Base-by-base conservation (phyloP, 306 rosid species). In the Prosopis cineraria region DNA sequence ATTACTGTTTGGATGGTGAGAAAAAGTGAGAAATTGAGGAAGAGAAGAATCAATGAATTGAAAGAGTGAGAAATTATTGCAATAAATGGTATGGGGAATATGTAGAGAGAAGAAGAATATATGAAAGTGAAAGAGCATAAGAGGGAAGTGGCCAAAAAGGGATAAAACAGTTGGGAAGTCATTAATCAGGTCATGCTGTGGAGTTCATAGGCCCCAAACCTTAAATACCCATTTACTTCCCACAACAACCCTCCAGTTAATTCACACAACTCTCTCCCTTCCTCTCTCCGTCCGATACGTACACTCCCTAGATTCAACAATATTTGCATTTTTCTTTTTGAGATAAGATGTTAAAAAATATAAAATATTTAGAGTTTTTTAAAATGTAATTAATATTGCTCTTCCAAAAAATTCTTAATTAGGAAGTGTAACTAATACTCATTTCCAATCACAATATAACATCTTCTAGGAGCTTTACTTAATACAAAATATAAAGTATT, bases 141-240 rank as follows among this genome's bases (percentile, higher is more conserved):
- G 33, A 60, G 76, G 37, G 60, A 45, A 75, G 63, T 62, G 52
- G 70, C 39, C 7, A 59, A 29, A 70, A 0, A 37, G 5, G 22
- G 24, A 63, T 63, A 17, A 63, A 63, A 20, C 47, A 9, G 76
- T 30, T 52, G 78, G 78, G 36, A 63, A 64, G 27, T 63, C 73
- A 78, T 78, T 43, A 58, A 58, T 27, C 65, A 58, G 36, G 60
- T 20, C 60, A 53, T 13, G 10, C 29, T 53, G 14, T 53, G 58
- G 69, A 56, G 41, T 14, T 37, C 19, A 81, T 44, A 75, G 86
- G 82, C 36, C 88, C 82, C 79, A 82, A 45, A 66, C 1, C 81
- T 83, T 89, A 82, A 90, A 85, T 88, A 90, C 94, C 84, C 68
- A 91, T 84, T 90, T 81, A 93, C 77, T 87, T 59, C 96, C 66